Evolutionary conservation across 441 rosid genomes (phyloP).

Genomic region (Iberis amara): DNA sequence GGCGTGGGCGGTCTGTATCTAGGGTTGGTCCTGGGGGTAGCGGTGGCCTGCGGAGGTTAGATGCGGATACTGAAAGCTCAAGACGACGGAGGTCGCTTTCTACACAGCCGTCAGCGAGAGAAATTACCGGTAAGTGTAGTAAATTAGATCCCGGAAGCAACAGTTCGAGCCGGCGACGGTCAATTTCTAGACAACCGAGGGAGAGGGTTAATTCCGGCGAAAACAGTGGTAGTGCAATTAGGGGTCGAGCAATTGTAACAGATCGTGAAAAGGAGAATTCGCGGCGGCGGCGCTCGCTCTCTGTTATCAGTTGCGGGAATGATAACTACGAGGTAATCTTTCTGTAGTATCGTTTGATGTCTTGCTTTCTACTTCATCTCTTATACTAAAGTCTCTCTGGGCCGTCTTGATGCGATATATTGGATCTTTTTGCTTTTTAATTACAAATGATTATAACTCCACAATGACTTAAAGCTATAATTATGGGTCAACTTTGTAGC

Average conservation of each 20-base stretch:
- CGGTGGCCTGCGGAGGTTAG: slow-evolving; percentile 40
- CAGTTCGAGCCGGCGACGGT: slow-evolving; percentile 38
- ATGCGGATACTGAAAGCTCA: slow-evolving; percentile 43
- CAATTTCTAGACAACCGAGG: slow-evolving; percentile 30
- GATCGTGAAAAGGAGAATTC: slow-evolving; percentile 22
- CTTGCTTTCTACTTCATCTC: slow-evolving; percentile 6
- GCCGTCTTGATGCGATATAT: slow-evolving; percentile 18
- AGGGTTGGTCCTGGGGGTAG: slow-evolving; percentile 43
- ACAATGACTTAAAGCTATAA: slow-evolving; percentile 4
- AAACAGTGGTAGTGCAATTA: slow-evolving; percentile 32
- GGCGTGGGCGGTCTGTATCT: slow-evolving; percentile 76
- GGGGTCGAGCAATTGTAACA: slow-evolving; percentile 23
- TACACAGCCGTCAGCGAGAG: slow-evolving; percentile 16
- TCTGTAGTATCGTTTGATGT: not conserved
- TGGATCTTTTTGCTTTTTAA: slow-evolving; percentile 7
- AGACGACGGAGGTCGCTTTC: slow-evolving; percentile 57
- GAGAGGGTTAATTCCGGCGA: slow-evolving; percentile 25
- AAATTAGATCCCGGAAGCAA: slow-evolving; percentile 36
- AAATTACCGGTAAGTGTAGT: slow-evolving; percentile 24
- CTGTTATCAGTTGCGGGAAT: slow-evolving; percentile 54
- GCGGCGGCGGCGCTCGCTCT: slow-evolving; percentile 64
- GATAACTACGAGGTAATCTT: slow-evolving; percentile 76
- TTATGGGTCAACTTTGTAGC: slow-evolving; percentile 18
- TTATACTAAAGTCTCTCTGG: slow-evolving; percentile 11
- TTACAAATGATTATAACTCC: slow-evolving; percentile 15